These are phyloP conservation scores for Fallopia convolvulus DNA, from an alignment of 148 eudicot genomes.

Conservation along the genomic window DNA sequence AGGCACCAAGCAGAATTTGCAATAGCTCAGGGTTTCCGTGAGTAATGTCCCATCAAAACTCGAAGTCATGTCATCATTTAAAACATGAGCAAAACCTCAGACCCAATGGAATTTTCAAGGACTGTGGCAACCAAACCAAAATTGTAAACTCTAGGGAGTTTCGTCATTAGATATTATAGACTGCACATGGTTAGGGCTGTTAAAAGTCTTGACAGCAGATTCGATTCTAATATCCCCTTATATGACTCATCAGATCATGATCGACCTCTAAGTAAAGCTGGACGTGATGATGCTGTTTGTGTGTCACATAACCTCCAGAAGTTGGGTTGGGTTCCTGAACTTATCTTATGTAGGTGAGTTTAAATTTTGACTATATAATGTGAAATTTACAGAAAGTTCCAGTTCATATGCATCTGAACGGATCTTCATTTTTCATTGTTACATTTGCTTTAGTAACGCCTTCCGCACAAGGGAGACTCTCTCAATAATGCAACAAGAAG, in stretches of 20 bases:
- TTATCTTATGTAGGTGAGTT: conserved; percentile 67
- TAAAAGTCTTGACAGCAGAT: not conserved
- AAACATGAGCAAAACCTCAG: not conserved
- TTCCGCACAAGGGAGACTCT: conserved; percentile 72
- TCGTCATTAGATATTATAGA: not conserved
- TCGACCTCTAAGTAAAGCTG: conserved; percentile 75
- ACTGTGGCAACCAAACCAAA: not conserved
- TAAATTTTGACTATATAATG: not conserved
- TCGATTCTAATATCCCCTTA: not conserved
- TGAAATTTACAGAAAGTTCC: not conserved
- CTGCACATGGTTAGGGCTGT: not conserved
- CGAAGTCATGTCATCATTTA: not conserved
- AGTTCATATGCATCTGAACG: not conserved
- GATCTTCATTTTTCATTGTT: conserved; percentile 10
- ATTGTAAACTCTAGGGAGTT: not conserved
- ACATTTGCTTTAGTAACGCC: conserved; percentile 52
- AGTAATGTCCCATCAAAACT: not conserved
- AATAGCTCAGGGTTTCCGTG: not conserved
- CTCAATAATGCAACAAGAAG: conserved; percentile 65
- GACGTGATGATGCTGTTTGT: conserved; percentile 68
- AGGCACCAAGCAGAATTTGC: not conserved
- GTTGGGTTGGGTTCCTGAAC: conserved; percentile 83
- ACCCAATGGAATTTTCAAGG: not conserved
- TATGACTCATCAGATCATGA: conserved; percentile 57
- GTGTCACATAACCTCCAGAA: conserved; percentile 61